Evolutionary conservation across 805 yeast genomes (phyloP), one percentile per base, ranked within the genome.

Genomic region (Saccharomycopsis selenospora): DNA sequence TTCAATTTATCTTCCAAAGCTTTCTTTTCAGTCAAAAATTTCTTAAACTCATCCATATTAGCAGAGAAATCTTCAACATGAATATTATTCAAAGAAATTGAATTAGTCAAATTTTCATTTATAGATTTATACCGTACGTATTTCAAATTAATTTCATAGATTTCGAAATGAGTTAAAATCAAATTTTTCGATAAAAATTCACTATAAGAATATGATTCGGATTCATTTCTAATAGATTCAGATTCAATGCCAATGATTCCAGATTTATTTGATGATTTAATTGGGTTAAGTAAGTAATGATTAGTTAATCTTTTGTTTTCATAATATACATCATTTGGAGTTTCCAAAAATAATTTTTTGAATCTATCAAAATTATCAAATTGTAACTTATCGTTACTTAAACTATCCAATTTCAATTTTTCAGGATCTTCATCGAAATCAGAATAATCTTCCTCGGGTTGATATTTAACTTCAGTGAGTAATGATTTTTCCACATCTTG

Each of bases 401-500:
- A 57, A 56, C 2, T 61, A 17, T 10, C 63, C 59, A 54, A 65
- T 61, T 53, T 66, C 4, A 55, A 57, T 38, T 36, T 51, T 20
- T 52, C 53, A 25, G 59, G 67, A 3, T 63, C 60, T 10, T 67
- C 73, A 20, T 71, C 71, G 2, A 73, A 64, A 46, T 75, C 76
- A 52, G 76, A 75, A 36, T 77, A 76, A 51, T 75, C 61, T 24
- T 65, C 67, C 11, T 56, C 56, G 49, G 63, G 69, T 29, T 58
- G 80, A 60, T 77, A 83, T 46, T 74, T 77, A 2, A 85, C 91
- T 59, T 85, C 95, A 1, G 87, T 80, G 44, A 85, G 64, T 49
- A 85, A 64, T 0, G 93, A 82, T 57, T 76, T 74, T 59, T 89
- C 96, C 18, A 89, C 95, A 61, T 89, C 96, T 54, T 69, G 68